Conservation (phyloP, 495 filamentous ascomycete genomes). For the Mytilinidion resinicola region DNA sequence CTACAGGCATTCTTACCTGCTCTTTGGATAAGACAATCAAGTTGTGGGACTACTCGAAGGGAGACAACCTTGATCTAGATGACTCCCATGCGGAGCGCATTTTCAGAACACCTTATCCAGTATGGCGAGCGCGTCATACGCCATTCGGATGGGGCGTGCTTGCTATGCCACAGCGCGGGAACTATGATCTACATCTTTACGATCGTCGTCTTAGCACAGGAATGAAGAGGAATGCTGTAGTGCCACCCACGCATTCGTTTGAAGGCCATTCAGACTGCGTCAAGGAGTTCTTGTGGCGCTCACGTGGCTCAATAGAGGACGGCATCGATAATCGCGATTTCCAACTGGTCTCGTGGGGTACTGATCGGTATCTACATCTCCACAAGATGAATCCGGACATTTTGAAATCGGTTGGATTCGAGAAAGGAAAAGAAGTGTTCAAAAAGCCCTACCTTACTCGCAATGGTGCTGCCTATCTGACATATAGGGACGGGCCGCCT, state of each 20-base stretch:
- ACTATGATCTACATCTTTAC: conserved; percentile 79
- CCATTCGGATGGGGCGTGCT: conserved; percentile 83
- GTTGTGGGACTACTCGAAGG: conserved; percentile 76
- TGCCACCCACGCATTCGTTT: conserved; percentile 64
- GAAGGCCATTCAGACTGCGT: conserved; percentile 66
- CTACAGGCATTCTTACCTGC: conserved; percentile 72
- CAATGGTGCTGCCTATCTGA: conserved; percentile 77
- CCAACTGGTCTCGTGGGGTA: conserved; percentile 89
- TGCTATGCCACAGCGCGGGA: conserved; percentile 86
- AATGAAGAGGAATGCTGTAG: conserved; percentile 41
- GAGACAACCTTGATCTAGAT: conserved; percentile 19
- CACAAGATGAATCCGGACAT: conserved; percentile 63
- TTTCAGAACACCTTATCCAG: conserved; percentile 75
- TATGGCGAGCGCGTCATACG: conserved; percentile 90
- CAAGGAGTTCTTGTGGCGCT: conserved; percentile 91
- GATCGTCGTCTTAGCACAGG: conserved; percentile 52
- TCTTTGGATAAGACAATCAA: conserved; percentile 90
- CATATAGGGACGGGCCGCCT: conserved; percentile 44
- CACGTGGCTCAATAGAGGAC: conserved; percentile 63
- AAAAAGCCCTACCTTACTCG: conserved; percentile 69
- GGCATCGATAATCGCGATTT: conserved; percentile 84
- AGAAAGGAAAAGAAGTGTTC: conserved; percentile 58
- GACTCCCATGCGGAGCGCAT: conserved; percentile 62
- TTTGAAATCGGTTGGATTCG: conserved; percentile 67
- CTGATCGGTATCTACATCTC: conserved; percentile 73